Percentiles rank a stretch among this genome's conserved stretches.
phyloP scores from a whole-genome alignment of 257 asterid genomes.

The Paraleonurus japonicus region DNA sequence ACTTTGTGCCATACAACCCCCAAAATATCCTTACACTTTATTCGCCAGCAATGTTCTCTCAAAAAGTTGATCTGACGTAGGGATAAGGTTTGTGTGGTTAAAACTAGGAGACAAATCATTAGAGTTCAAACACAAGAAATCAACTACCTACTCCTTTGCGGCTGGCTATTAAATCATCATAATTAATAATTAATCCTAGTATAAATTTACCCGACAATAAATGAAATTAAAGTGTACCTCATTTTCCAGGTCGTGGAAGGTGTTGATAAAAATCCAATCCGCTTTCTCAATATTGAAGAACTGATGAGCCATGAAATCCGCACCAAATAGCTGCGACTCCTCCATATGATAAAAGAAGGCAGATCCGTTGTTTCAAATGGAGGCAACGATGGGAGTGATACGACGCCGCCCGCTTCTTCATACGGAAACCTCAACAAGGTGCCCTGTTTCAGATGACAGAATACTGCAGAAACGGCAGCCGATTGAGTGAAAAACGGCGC shows the following conservation, averaged over 20 bases:
- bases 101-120: neutral
- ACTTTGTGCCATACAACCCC: no score
- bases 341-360: slow-evolving; percentile 45
- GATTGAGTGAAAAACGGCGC: slow-evolving; percentile 48
- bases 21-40: no score
- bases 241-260: slow-evolving; percentile 36
- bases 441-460: slow-evolving; percentile 40
- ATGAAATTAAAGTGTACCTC: slow-evolving; percentile 7
- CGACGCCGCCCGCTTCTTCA: no score
- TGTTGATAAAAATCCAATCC: slow-evolving; percentile 50
- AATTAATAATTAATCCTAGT: no score
- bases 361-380: slow-evolving; percentile 29
- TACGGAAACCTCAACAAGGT: no score
- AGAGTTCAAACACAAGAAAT: no score
- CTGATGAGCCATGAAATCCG: slow-evolving; percentile 21
- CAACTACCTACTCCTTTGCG: no score
- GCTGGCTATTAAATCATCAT: no score
- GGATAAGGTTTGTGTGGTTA: neutral
- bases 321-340: no score
- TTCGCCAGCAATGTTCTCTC: no score
- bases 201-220: no score
- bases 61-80: no score
- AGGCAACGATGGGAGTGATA: slow-evolving; percentile 40
- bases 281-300: slow-evolving; percentile 33
- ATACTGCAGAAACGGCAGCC: slow-evolving; percentile 32